Evolutionary conservation across 306 rosid genomes (phyloP).

Genomic region (Castanea mollissima): DNA sequence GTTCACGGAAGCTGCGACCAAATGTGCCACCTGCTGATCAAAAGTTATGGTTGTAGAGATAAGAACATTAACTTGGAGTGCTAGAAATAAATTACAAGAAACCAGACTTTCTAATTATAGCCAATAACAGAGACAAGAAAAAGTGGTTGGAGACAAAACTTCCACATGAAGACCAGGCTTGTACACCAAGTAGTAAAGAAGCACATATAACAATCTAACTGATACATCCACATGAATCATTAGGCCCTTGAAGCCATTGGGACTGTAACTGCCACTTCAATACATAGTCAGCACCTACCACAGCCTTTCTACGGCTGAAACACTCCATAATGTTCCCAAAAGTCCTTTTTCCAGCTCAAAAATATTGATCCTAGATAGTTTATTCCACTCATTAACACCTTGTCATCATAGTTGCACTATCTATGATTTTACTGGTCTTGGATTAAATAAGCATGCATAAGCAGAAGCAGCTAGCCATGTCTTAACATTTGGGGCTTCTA

Average conservation of each 20-base stretch:
- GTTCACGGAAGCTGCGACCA: conserved; percentile 72
- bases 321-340: neutral
- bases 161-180: neutral
- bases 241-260: neutral
- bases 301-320: neutral
- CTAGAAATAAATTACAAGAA: neutral
- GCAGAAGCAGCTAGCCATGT: neutral
- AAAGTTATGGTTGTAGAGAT: neutral
- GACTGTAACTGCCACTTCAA: neutral
- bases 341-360: neutral
- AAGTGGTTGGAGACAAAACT: neutral
- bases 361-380: neutral
- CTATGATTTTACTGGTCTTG: neutral
- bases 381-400: neutral
- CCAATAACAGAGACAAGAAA: neutral
- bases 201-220: neutral
- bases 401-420: neutral
- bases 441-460: neutral
- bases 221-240: neutral
- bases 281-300: neutral
- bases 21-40: conserved; percentile 61
- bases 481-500: neutral
- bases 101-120: neutral
- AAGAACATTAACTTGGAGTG: neutral
- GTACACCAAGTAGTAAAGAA: neutral